phyloP scores from a whole-genome alignment of 2,329 filamentous ascomycete genomes.

The Scleromitrula shiraiana region DNA sequence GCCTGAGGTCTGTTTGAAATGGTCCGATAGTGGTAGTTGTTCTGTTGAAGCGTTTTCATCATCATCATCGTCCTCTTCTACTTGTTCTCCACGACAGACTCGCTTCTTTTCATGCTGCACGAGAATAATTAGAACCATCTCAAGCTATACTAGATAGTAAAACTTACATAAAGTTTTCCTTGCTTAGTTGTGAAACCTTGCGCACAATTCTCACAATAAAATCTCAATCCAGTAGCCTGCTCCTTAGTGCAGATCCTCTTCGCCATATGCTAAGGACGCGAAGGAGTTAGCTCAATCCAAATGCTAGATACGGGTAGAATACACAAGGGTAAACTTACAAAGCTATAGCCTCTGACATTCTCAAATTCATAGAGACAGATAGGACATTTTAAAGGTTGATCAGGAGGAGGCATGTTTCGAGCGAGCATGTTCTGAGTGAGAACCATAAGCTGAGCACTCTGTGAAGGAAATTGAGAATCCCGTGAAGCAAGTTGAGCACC shows the following conservation, averaged over 20 bases:
- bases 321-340: constrained; percentile 4
- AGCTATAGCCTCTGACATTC: constrained; percentile 5
- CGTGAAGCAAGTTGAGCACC: neutral
- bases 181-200: constrained; percentile 17
- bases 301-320: neutral
- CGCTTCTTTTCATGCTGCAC: constrained; percentile 10
- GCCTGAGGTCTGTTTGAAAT: too few relatives aligned
- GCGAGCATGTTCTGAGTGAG: too few relatives aligned
- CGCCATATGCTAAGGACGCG: constrained; percentile 10
- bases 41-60: neutral
- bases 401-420: too few relatives aligned
- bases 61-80: neutral
- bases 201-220: constrained; percentile 7
- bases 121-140: neutral
- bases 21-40: too few relatives aligned
- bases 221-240: neutral
- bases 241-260: constrained; percentile 13
- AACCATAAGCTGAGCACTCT: too few relatives aligned
- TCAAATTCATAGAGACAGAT: constrained; percentile 3
- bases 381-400: neutral
- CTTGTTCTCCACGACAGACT: constrained; percentile 4
- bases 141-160: neutral
- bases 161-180: constrained; percentile 19
- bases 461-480: neutral
- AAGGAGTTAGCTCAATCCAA: neutral